Conservation (phyloP, 176 grass and related monocot species). For the Lolium rigidum region DNA sequence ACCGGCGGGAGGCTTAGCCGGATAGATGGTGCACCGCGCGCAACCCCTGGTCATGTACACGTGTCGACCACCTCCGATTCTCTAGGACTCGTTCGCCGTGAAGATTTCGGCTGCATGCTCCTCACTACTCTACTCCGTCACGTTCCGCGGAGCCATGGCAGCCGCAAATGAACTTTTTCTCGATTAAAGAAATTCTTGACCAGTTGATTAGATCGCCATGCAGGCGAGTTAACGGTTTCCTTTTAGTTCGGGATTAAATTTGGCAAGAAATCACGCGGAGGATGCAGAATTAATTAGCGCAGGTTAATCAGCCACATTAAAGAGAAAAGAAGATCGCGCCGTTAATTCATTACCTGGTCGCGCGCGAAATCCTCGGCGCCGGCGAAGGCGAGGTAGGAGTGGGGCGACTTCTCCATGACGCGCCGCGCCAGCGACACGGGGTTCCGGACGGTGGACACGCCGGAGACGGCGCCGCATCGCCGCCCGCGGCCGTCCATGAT, state of each 20-base stretch:
- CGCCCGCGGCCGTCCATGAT: slow-evolving; percentile 91
- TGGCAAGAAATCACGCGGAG: slow-evolving; percentile 7
- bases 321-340: not conserved
- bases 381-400: slow-evolving; percentile 93
- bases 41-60: slow-evolving; percentile 24
- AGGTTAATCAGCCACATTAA: not conserved
- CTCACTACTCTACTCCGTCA: not conserved
- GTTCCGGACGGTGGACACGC: slow-evolving; percentile 79
- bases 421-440: slow-evolving; percentile 81
- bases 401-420: slow-evolving; percentile 89
- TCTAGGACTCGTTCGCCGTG: not conserved
- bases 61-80: not conserved
- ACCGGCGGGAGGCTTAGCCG: not conserved
- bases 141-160: not conserved
- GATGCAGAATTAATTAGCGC: not conserved
- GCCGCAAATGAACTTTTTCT: not conserved
- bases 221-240: not conserved
- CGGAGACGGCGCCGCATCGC: slow-evolving; percentile 90
- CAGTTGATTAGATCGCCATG: not conserved
- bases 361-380: slow-evolving; percentile 93
- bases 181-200: not conserved
- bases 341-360: slow-evolving; percentile 55
- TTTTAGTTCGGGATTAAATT: not conserved
- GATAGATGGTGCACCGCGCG: not conserved
- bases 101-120: not conserved